Conservation (phyloP, 805 yeast species). For the Metschnikowia cubensis region DNA sequence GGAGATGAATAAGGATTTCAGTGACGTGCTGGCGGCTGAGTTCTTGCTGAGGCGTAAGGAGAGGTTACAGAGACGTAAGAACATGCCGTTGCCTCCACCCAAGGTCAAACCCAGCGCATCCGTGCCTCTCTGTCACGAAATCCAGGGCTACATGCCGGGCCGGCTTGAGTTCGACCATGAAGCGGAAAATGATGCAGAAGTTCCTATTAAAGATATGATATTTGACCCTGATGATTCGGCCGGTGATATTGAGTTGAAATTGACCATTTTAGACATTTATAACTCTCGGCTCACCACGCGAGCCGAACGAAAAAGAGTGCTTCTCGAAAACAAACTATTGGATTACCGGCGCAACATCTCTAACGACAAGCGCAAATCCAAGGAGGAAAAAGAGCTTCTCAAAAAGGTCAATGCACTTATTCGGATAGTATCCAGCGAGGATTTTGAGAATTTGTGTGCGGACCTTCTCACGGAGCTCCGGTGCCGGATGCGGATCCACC, state of each 20-base stretch:
- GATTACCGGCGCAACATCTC: conserved; percentile 83
- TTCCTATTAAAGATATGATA: conserved; percentile 88
- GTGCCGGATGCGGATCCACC: conserved; percentile 77
- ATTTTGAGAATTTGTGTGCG: conserved; percentile 69
- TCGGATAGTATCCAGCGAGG: conserved; percentile 72
- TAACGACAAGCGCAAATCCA: conserved; percentile 76
- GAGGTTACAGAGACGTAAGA: conserved; percentile 69
- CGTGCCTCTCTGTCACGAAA: conserved; percentile 93
- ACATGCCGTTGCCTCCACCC: conserved; percentile 73
- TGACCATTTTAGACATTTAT: conserved; percentile 83
- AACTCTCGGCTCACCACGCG: conserved; percentile 85
- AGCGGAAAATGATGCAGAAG: conserved; percentile 94
- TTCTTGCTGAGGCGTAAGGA: conserved; percentile 63
- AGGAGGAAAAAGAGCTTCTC: conserved; percentile 83
- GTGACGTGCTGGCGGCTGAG: conserved; percentile 56
- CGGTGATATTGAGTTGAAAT: conserved; percentile 83
- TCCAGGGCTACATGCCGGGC: conserved; percentile 99
- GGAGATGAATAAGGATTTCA: conserved; percentile 68
- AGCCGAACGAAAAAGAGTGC: conserved; percentile 84
- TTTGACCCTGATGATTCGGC: conserved; percentile 91
- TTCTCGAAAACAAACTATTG: conserved; percentile 70
- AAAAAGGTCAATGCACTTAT: conserved; percentile 78
- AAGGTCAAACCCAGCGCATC: conserved; percentile 87
- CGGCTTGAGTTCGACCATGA: conserved; percentile 95
- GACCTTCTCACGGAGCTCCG: conserved; percentile 76